Evolutionary conservation across 768 basidiomycete species (phyloP).

Genomic region (Lentinula guzmanii): DNA sequence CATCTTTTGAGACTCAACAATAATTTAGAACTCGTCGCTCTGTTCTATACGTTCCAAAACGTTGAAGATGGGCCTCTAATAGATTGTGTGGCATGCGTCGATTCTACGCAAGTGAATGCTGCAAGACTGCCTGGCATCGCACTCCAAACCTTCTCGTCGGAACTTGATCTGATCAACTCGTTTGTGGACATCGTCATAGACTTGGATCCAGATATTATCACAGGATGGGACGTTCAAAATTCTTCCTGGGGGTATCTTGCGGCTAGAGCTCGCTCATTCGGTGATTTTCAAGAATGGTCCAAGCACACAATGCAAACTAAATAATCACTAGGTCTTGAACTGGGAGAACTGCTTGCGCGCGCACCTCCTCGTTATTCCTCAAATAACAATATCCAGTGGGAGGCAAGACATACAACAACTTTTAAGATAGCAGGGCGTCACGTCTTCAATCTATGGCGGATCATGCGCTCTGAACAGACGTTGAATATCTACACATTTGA

Average conservation of each 20-base stretch:
- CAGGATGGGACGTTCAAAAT: conserved; percentile 88
- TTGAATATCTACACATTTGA: conserved; percentile 84
- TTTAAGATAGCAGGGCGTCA: conserved; percentile 86
- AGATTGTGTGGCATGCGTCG: conserved; percentile 52
- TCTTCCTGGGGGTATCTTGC: conserved; percentile 88
- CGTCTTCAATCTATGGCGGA: conserved; percentile 87
- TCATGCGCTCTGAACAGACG: conserved; percentile 81
- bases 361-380: conserved; percentile 44
- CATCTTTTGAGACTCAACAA: not conserved
- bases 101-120: conserved; percentile 29
- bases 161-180: conserved; percentile 77
- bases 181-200: conserved; percentile 67
- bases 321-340: conserved; percentile 50
- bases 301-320: not conserved
- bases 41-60: conserved; percentile 70
- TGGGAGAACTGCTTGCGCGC: conserved; percentile 70
- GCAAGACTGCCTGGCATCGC: conserved; percentile 36
- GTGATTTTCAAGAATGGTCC: conserved; percentile 26
- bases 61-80: conserved; percentile 30
- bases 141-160: conserved; percentile 53
- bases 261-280: conserved; percentile 55
- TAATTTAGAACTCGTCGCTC: conserved; percentile 45
- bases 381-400: conserved; percentile 60
- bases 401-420: conserved; percentile 65
- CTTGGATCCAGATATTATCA: conserved; percentile 86